A percentile compares a stretch with the other conserved stretches of the same genome.
Conservation (phyloP, 208 protist species). For the Crithidia brevicula region DNA sequence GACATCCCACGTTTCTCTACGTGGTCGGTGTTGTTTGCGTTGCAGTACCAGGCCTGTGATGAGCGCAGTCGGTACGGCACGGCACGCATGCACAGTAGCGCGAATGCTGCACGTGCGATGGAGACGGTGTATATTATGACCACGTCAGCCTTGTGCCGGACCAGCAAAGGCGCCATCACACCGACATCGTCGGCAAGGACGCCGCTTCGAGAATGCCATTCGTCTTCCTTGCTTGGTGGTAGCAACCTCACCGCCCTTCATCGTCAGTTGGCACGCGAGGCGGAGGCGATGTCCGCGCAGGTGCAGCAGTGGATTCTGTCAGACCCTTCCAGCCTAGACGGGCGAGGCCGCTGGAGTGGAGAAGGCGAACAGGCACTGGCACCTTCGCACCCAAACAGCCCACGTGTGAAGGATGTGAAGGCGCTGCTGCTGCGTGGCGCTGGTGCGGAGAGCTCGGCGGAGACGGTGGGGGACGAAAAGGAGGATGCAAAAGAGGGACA, state of each 20-base stretch:
- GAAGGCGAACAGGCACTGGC: background rate
- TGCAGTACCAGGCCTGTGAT: constrained; percentile 38
- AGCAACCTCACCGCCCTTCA: background rate
- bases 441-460: background rate
- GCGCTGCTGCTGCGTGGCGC: constrained; percentile 16
- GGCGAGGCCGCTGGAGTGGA: background rate
- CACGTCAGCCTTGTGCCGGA: background rate
- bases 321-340: constrained; percentile 7
- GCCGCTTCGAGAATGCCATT: too few species aligned
- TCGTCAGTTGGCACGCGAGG: background rate
- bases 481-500: background rate
- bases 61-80: constrained; percentile 6
- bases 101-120: constrained; percentile 12
- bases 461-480: background rate
- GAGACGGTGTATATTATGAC: constrained; percentile 21
- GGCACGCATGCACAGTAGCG: background rate
- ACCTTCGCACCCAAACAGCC: too few species aligned
- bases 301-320: constrained; percentile 10
- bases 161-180: background rate
- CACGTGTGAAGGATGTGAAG: constrained; percentile 30
- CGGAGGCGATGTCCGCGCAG: constrained; percentile 1
- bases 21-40: constrained; percentile 35
- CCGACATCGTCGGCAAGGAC: too few species aligned
- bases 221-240: too few species aligned
- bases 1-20: constrained; percentile 37